Evolutionary conservation across 2,329 filamentous ascomycete species (phyloP).

Genomic region (Verticillium nubilum): DNA sequence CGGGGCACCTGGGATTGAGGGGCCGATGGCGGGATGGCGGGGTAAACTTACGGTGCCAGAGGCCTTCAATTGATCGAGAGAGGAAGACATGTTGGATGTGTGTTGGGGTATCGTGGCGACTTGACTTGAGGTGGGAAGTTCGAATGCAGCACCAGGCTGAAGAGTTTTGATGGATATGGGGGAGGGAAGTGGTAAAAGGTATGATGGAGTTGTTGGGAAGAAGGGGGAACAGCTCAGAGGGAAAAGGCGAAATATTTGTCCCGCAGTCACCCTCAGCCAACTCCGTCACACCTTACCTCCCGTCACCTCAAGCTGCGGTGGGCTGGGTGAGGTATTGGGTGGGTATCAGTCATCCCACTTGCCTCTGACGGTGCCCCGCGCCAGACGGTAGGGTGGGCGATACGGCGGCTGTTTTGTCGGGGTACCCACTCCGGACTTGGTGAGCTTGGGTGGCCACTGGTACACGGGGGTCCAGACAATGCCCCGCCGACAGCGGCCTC

Average conservation of each 20-base stretch:
- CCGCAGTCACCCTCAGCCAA: background rate
- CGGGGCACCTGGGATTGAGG: constrained; percentile 5
- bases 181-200: constrained; percentile 1
- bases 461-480: background rate
- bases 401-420: background rate
- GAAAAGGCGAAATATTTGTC: background rate
- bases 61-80: constrained; percentile 96
- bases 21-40: constrained; percentile 23
- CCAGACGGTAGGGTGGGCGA: background rate
- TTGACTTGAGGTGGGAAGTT: constrained; percentile 7
- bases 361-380: background rate
- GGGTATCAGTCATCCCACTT: background rate
- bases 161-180: background rate
- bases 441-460: background rate
- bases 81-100: constrained; percentile 63
- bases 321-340: background rate
- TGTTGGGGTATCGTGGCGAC: constrained; percentile 4
- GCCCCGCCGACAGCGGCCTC: background rate
- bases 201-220: constrained; percentile 3
- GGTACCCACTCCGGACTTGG: background rate
- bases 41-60: constrained; percentile 77
- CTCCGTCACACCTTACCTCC: background rate
- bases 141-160: constrained; percentile 9
- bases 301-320: background rate
- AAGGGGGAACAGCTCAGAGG: background rate